Evolutionary conservation across 306 rosid species (phyloP), one percentile per base, ranked within the genome.

Genomic region (Luffa aegyptiaca): DNA sequence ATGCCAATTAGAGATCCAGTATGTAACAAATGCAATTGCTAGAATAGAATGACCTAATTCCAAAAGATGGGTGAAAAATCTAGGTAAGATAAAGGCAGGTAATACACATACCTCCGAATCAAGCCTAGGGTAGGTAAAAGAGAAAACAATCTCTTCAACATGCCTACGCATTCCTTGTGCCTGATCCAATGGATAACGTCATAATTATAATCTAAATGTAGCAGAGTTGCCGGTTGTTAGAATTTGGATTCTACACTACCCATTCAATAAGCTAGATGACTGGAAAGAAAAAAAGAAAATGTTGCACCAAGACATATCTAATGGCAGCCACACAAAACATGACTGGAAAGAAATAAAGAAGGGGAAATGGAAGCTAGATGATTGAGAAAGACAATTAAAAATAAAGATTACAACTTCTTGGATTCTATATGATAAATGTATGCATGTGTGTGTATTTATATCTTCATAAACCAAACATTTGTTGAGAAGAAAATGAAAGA

Each of bases 61-160:
- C 2, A 52, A 56, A 49, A 69, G 70, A 55, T 77, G 44, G 59
- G 49, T 42, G 51, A 14, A 80, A 83, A 83, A 80, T 55, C 52
- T 35, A 46, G 64, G 45, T 61, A 78, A 49, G 62, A 78, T 16
- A 70, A 74, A 20, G 42, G 55, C 11, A 39, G 44, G 20, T 56
- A 48, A 63, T 44, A 52, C 74, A 76, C 87, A 49, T 69, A 92
- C 98, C 98, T 91, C 97, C 95, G 89, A 90, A 78, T 94, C 97
- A 42, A 94, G 97, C 85, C 98, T 84, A 48, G 97, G 98, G 80
- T 90, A 94, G 79, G 97, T 90, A 87, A 78, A 90, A 81, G 83
- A 91, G 86, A 94, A 94, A 69, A 92, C 95, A 69, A 94, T 91
- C 88, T 94, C 98, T 84, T 92, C 96, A 58, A 94, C 87, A 1